A percentile compares a stretch with the other conserved stretches of the same genome.
Conservation (phyloP, 139 green algal species). For the Parachlorella kessleri region DNA sequence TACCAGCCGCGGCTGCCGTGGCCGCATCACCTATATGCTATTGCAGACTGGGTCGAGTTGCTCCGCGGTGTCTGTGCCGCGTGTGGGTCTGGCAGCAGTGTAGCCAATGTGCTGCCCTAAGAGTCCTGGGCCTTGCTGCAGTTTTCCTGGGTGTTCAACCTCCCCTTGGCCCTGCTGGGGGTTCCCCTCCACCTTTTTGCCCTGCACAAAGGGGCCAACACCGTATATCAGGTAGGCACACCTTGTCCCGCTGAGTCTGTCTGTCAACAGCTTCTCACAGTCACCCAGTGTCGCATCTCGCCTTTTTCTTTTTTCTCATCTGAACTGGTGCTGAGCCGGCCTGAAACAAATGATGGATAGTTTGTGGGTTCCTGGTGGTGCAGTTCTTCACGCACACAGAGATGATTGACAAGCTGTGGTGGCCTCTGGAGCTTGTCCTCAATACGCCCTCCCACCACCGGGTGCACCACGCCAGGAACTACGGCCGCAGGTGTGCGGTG, state of each 20-base stretch:
- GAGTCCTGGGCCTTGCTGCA: neutral
- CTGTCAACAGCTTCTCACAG: too few relatives aligned
- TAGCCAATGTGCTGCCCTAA: neutral
- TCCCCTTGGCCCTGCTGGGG: constrained; percentile 9
- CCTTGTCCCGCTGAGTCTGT: neutral
- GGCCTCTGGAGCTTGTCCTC: constrained; percentile 22
- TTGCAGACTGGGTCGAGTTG: neutral
- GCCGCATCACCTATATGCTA: neutral
- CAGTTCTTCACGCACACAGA: constrained; percentile 41
- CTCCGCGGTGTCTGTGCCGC: neutral
- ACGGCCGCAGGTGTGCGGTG: constrained; percentile 17
- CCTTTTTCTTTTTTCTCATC: neutral
- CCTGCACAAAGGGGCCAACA: constrained; percentile 15
- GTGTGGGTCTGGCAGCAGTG: neutral
- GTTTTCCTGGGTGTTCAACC: constrained; percentile 6
- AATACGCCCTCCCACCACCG: constrained; percentile 40
- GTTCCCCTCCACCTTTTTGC: neutral
- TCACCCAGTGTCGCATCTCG: neutral
- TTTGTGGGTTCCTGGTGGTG: neutral
- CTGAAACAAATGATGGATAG: too few relatives aligned
- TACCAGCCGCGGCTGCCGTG: neutral
- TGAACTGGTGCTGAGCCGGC: neutral
- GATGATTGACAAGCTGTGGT: constrained; percentile 21
- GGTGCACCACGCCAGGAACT: constrained; percentile 42
- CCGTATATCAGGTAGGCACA: neutral